Evolutionary conservation across 2,329 filamentous ascomycete species (phyloP), one percentile per base, ranked within the genome.

Genomic region (Cladosporium sp.): DNA sequence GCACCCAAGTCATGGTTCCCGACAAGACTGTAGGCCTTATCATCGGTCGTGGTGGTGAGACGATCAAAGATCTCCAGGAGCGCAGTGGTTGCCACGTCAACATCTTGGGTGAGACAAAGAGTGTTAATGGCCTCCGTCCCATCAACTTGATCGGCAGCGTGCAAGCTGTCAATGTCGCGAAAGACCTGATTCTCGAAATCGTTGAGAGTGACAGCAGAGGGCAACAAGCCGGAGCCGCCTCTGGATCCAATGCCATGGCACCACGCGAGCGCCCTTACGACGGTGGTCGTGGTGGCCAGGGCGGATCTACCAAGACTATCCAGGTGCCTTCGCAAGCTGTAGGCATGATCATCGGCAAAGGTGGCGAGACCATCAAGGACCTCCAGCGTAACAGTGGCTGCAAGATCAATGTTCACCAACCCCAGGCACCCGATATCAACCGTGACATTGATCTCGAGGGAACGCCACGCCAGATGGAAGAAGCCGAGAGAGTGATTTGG

Each of bases 301-400:
- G 78, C 36, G 64, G 57, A 10, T 61, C 57, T 32, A 94, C 93
- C 81, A 85, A 97, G 74, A 89, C 88, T 48, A 92, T 97, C 68
- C 89, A 88, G 70, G 92, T 97, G 11, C 93, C 93, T 14, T 94
- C 92, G 25, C 93, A 97, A 76, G 91, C 93, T 6, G 93, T 97
- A 63, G 93, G 93, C 67, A 97, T 97, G 93, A 96, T 97, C 70
- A 97, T 97, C 67, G 93, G 93, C 69, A 96, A 96, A 82, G 85
- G 92, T 65, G 93, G 93, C 69, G 93, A 97, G 80, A 96, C 93
- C 0, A 97, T 97, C 76, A 92, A 93, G 70, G 92, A 96, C 71
- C 96, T 97, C 89, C 93, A 97, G 78, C 90, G 88, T 74, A 85
- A 83, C 34, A 95, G 92, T 5, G 91, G 91, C 54, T 97, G 93